Conservation (phyloP, 805 yeast species). For the Cyberlindnera subsufficiens region DNA sequence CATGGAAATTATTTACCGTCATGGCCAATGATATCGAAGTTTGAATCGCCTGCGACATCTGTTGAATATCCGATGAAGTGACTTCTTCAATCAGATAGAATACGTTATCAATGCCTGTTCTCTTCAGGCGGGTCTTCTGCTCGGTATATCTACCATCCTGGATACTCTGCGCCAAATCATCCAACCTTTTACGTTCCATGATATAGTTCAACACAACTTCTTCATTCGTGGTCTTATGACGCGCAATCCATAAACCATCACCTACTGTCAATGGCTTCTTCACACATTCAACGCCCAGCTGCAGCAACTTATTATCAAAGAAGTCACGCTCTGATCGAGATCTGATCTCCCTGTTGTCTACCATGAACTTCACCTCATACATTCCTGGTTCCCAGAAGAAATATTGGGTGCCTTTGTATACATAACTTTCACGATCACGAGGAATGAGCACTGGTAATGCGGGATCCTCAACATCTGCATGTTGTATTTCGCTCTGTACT, state of each 20-base stretch:
- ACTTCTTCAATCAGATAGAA: constrained; percentile 80
- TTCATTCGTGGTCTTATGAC: constrained; percentile 46
- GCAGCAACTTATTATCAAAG: constrained; percentile 49
- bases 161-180: constrained; percentile 78
- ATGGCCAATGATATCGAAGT: constrained; percentile 72
- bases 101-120: constrained; percentile 61
- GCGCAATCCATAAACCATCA: constrained; percentile 87
- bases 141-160: constrained; percentile 85
- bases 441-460: constrained; percentile 1
- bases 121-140: constrained; percentile 71
- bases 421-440: constrained; percentile 1
- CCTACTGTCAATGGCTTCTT: constrained; percentile 68
- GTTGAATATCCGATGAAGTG: constrained; percentile 36
- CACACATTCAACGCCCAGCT: constrained; percentile 44
- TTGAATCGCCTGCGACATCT: constrained; percentile 58
- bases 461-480: constrained; percentile 1
- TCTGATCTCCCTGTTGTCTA: constrained; percentile 82
- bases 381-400: constrained; percentile 55
- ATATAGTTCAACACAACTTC: constrained; percentile 74
- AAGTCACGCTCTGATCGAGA: constrained; percentile 64
- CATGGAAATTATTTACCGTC: constrained; percentile 57
- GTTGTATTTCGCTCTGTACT: background rate
- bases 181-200: constrained; percentile 86
- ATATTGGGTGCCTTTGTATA: constrained; percentile 16
- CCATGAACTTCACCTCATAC: constrained; percentile 53